Evolutionary conservation across 345 rosid genomes (phyloP), one percentile per base, ranked within the genome.

Genomic region (Melastoma malabathricum): DNA sequence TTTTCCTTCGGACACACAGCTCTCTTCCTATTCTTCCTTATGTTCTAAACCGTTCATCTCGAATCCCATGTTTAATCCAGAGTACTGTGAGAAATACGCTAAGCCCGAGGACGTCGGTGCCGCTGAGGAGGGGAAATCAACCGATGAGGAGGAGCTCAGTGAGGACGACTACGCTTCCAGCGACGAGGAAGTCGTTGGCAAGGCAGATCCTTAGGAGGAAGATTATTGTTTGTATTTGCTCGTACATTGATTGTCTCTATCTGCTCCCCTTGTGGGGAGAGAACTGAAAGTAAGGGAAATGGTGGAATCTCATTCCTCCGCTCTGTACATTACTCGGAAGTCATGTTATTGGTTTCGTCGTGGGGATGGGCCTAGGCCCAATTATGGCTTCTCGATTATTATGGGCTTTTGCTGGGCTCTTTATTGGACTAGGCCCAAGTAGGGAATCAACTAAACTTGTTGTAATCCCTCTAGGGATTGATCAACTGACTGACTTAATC

Each of bases 111-210:
- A 89, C 27, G 48, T 63, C 6, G 73, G 77, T 9, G 60, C 58
- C 9, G 81, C 59, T 16, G 54, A 59, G 14, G 93, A 83, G 57
- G 89, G 81, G 39, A 72, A 73, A 43, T 86, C 94, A 3, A 86
- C 95, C 4, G 95, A 86, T 22, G 97, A 86, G 57, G 97, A 89
- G 62, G n/a, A n/a, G n/a, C 59, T 86, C 67, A 89, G 86, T 15
- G 94, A 77, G 64, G 94, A 81, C 19, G 97, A 86, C 38, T 81
- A 70, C 54, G 80, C 52, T 14, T 80, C 94, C 1, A 80, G 75
- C 38, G 87, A 86, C 12, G 88, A 85, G 5, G 76, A 74, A 54
- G 62, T 89, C 16, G 85, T 81, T 2, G 97, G 93, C 64, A 74
- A 85, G 74, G 81, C 82, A 17, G 93, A 85, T 71, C 95, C 93